Conservation (phyloP, 2,329 filamentous ascomycete species). For the Aspergillus novoparasiticus region DNA sequence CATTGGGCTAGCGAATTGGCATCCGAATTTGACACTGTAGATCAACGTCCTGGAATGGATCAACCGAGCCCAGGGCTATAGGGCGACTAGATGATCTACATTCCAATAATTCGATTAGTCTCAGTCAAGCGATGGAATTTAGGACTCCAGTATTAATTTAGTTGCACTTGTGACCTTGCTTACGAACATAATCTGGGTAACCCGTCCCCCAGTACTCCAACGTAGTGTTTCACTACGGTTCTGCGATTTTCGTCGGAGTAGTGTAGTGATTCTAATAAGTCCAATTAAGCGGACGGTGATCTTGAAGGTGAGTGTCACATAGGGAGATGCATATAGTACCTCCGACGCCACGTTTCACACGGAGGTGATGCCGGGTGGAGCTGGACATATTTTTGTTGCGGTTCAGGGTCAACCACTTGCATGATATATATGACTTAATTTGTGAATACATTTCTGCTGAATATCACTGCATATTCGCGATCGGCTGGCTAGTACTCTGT, state of each 20-base stretch:
- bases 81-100: not conserved
- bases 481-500: not conserved
- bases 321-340: not conserved
- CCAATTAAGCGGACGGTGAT: not conserved
- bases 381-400: not conserved
- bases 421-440: not conserved
- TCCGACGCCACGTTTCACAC: not conserved
- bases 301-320: not conserved
- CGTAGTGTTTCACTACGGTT: not conserved
- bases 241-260: not conserved
- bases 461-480: not conserved
- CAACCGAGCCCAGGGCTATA: too few relatives aligned
- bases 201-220: not conserved
- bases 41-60: not conserved
- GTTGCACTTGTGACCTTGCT: not conserved
- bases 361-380: not conserved
- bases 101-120: not conserved
- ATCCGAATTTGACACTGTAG: not conserved
- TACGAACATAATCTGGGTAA: not conserved
- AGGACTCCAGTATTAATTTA: not conserved
- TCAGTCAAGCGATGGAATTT: not conserved
- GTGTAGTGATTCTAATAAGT: not conserved
- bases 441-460: not conserved
- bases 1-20: not conserved
- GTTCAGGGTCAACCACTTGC: not conserved